phyloP scores from a whole-genome alignment of 352 stramenopile genomes.

The Phytophthora pisi region DNA sequence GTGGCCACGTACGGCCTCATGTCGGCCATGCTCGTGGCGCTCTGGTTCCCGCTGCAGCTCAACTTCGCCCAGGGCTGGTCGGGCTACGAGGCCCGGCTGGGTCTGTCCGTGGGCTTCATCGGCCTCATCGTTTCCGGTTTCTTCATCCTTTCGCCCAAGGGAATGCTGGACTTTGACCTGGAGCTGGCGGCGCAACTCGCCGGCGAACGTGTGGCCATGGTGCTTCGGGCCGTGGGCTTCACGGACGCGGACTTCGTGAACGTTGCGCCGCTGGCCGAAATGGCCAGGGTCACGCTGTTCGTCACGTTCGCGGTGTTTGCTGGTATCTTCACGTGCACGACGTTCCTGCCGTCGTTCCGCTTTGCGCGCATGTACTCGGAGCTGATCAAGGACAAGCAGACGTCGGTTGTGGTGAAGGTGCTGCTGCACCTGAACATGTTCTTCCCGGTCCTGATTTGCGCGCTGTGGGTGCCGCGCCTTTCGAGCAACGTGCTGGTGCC shows the following conservation, averaged over 20 bases:
- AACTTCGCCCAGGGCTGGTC: constrained; percentile 66
- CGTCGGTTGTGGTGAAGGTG: constrained; percentile 38
- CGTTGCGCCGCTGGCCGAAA: constrained; percentile 37
- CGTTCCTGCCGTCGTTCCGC: constrained; percentile 73
- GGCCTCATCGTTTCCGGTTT: constrained; percentile 68
- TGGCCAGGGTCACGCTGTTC: constrained; percentile 41
- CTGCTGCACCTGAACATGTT: constrained; percentile 79
- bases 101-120: constrained; percentile 56
- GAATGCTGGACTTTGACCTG: constrained; percentile 72
- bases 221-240: constrained; percentile 64
- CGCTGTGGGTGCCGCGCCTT: constrained; percentile 65
- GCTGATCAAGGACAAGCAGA: constrained; percentile 57
- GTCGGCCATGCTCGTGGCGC: constrained; percentile 62
- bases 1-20: constrained; percentile 71
- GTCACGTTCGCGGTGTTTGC: constrained; percentile 45
- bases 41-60: constrained; percentile 82
- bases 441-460: constrained; percentile 56
- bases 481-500: constrained; percentile 55
- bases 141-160: constrained; percentile 62
- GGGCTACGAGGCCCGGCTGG: constrained; percentile 67
- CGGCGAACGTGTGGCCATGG: constrained; percentile 49
- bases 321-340: constrained; percentile 63
- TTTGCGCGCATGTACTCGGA: constrained; percentile 84
- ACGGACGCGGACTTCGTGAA: constrained; percentile 63
- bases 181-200: constrained; percentile 49